These are phyloP conservation scores for Pseudoturritis turrita DNA, from an alignment of 345 rosid genomes.

Conservation along the genomic window DNA sequence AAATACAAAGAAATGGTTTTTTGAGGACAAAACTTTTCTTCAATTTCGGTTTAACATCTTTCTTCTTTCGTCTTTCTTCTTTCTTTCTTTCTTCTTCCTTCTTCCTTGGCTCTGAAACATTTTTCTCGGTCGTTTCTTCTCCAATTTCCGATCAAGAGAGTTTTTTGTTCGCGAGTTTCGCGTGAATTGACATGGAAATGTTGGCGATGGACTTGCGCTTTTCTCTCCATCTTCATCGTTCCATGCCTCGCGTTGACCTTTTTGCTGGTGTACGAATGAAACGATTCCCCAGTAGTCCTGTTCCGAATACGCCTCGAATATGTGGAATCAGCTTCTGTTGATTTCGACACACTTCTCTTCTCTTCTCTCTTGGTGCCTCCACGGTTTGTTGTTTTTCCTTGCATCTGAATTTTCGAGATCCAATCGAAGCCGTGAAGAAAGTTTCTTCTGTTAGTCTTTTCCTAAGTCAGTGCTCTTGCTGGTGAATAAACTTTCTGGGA, in stretches of 20 bases:
- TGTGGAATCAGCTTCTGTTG: constrained; percentile 27
- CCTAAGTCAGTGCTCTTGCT: not conserved
- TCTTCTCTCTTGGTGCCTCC: not conserved
- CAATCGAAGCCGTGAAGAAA: constrained; percentile 16
- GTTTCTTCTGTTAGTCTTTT: constrained; percentile 15
- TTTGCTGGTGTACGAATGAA: constrained; percentile 46
- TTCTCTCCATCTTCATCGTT: constrained; percentile 32
- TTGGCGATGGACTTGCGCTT: constrained; percentile 51
- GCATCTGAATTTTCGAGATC: constrained; percentile 27
- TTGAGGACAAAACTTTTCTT: not conserved
- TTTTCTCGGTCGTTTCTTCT: constrained; percentile 28
- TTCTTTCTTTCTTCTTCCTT: not conserved
- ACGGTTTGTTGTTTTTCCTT: not conserved
- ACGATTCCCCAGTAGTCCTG: constrained; percentile 37
- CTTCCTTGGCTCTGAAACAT: constrained; percentile 4
- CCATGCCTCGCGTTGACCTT: constrained; percentile 42
- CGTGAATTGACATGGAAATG: constrained; percentile 43
- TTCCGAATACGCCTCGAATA: constrained; percentile 57
- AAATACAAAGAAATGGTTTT: not conserved
- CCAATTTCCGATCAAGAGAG: constrained; percentile 1
- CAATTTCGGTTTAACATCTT: constrained; percentile 16
- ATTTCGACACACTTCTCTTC: not conserved
- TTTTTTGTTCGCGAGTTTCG: not conserved
- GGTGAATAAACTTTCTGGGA: not conserved
- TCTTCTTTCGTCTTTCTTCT: not conserved